Evolutionary conservation across 768 basidiomycete genomes (phyloP), one percentile per base, ranked within the genome.

Genomic region (Artomyces pyxidatus): DNA sequence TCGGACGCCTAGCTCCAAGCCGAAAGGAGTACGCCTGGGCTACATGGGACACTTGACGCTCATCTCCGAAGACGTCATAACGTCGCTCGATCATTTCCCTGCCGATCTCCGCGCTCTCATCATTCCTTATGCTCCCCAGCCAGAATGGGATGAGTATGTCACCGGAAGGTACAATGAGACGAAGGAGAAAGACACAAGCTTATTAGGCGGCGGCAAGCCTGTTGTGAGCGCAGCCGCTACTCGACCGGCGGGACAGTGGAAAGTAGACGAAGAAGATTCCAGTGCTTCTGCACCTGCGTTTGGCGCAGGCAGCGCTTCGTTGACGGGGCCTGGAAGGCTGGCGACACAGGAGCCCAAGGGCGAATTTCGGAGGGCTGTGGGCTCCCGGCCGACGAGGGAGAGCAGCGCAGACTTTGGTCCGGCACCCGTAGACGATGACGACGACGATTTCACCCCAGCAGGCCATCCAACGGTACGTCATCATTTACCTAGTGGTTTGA

Each of bases 41-140:
- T 95, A 90, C 67, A 98, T 98, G 95, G 95, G 95, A 0, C 94
- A 99, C 64, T 76, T 98, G 14, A 88, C 87, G 11, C 80, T 97
- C 56, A 91, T 99, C 58, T 85, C 93, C 0, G 96, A 97, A 65
- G 95, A 98, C 59, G 83, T 96, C 17, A 84, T 96, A 62, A 81
- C 81, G 49, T 88, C 94, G 8, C 76, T 98, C 51, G 84, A 90
- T 19, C 83, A 88, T 45, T 93, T 89, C 67, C 91, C 94, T 0
- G 72, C 77, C 14, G 90, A 93, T 26, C 72, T 96, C 21, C 75
- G 81, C 22, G 70, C 73, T 1, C 68, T 73, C 49, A 77, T 96
- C 51, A 72, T 77, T 39, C 70, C 73, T 42, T 81, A 78, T 52
- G 84, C 85, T 26, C 88, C 88, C 3, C 80, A 85, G 42, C 78